A percentile compares a stretch with the other conserved stretches of the same genome.
Conservation (phyloP, 441 rosid species). For the Metrosideros polymorpha region DNA sequence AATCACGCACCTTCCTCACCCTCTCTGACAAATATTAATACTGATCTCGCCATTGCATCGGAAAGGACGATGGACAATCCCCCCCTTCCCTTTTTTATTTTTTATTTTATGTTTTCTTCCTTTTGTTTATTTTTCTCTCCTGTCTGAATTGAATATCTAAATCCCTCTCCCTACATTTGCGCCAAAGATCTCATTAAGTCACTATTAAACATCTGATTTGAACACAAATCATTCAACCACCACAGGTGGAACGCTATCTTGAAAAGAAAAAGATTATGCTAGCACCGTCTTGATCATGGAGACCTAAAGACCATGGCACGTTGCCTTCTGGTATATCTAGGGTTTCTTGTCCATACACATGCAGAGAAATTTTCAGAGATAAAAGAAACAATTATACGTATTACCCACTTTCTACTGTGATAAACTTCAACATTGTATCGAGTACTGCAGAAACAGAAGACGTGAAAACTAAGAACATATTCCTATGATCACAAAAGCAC, state of each 20-base stretch:
- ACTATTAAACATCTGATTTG: background rate
- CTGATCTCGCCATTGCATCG: background rate
- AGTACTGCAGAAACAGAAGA: background rate
- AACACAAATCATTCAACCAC: background rate
- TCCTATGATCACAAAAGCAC: background rate
- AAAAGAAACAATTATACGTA: background rate
- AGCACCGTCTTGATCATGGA: background rate
- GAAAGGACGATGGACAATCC: background rate
- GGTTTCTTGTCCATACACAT: background rate
- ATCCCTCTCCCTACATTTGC: background rate
- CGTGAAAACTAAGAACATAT: background rate
- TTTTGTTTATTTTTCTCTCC: background rate
- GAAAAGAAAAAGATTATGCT: background rate
- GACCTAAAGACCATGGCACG: no score
- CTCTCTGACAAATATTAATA: background rate
- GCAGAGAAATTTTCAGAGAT: background rate
- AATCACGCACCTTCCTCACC: background rate
- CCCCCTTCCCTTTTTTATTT: background rate
- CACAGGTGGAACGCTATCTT: background rate
- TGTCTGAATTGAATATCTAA: background rate
- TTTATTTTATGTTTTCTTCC: background rate
- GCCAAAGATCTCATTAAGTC: background rate
- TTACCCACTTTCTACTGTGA: background rate
- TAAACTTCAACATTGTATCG: background rate
- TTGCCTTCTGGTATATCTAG: no score